Evolutionary conservation across 2,329 filamentous ascomycete genomes (phyloP).

Genomic region (Ascochyta pisi): DNA sequence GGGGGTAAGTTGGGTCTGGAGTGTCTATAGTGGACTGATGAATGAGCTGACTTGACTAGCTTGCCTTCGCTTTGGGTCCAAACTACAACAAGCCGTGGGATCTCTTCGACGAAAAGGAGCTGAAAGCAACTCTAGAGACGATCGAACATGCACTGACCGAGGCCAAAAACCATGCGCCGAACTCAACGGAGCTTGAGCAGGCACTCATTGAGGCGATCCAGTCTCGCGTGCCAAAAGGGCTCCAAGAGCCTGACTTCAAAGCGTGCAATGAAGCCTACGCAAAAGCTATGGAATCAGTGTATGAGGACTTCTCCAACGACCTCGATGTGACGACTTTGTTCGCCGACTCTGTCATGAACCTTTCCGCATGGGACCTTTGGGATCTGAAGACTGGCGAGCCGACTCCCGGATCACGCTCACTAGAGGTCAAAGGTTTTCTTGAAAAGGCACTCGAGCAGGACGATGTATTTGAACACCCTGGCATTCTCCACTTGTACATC

Average conservation of each 20-base stretch:
- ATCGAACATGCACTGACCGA: slow-evolving; percentile 56
- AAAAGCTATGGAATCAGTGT: slow-evolving; percentile 65
- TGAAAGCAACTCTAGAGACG: slow-evolving; percentile 57
- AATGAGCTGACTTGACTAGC: slow-evolving; percentile 47
- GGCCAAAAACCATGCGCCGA: slow-evolving; percentile 51
- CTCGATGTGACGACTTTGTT: slow-evolving; percentile 70
- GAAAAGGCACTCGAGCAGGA: slow-evolving; percentile 63
- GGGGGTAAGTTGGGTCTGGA: slow-evolving; percentile 56
- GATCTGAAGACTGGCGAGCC: slow-evolving; percentile 66
- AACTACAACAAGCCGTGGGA: slow-evolving; percentile 85
- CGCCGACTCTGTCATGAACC: slow-evolving; percentile 70
- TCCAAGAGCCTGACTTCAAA: slow-evolving; percentile 53
- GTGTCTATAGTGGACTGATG: neutral
- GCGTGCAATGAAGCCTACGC: slow-evolving; percentile 68
- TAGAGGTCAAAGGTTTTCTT: slow-evolving; percentile 65
- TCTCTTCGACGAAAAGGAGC: slow-evolving; percentile 69
- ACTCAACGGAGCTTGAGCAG: slow-evolving; percentile 61
- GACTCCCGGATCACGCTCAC: slow-evolving; percentile 60
- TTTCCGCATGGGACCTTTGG: slow-evolving; percentile 71
- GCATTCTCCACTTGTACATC: slow-evolving; percentile 76
- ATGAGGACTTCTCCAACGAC: slow-evolving; percentile 61
- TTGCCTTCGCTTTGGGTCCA: slow-evolving; percentile 72
- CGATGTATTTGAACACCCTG: slow-evolving; percentile 66
- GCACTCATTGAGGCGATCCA: slow-evolving; percentile 69
- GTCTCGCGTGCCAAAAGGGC: slow-evolving; percentile 51